A percentile compares a stretch with the other conserved stretches of the same genome.
Conservation (phyloP, 768 basidiomycete genomes). For the Mycena chlorophos region DNA sequence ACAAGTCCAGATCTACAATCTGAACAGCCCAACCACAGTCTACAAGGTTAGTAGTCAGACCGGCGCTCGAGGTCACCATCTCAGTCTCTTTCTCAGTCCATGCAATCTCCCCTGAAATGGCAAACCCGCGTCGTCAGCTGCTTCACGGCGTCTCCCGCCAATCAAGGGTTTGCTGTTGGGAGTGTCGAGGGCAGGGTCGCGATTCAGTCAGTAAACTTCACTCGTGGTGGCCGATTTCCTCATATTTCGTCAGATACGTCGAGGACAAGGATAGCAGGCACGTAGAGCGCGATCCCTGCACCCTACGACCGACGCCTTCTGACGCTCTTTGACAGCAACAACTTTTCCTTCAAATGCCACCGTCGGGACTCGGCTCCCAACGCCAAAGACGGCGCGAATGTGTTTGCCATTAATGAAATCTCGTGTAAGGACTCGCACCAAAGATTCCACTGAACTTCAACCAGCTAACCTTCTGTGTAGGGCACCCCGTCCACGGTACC, state of each 20-base stretch:
- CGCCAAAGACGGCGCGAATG: conserved; percentile 59
- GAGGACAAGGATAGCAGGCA: conserved; percentile 79
- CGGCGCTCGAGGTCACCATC: background rate
- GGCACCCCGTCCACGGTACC: conserved; percentile 81
- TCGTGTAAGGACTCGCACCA: no score
- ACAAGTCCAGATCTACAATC: conserved; percentile 80
- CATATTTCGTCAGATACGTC: conserved; percentile 58
- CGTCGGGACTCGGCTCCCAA: conserved; percentile 54
- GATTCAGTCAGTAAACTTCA: conserved; percentile 70
- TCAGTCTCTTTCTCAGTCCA: conserved; percentile 49
- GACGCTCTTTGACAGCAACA: conserved; percentile 51
- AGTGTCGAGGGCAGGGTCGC: conserved; percentile 91
- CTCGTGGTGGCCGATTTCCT: background rate
- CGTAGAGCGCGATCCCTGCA: conserved; percentile 20
- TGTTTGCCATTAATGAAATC: conserved; percentile 59
- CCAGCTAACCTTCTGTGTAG: no score
- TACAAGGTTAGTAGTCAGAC: conserved; percentile 60
- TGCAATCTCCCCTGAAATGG: conserved; percentile 87
- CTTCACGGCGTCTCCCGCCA: conserved; percentile 60
- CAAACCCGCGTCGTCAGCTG: conserved; percentile 87
- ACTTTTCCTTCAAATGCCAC: conserved; percentile 89
- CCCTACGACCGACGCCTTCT: background rate
- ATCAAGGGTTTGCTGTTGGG: conserved; percentile 77
- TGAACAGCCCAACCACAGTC: conserved; percentile 73
- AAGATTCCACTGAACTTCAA: no score